Conservation (phyloP, 73 alveolate species). For the Tetrahymena borealis region DNA sequence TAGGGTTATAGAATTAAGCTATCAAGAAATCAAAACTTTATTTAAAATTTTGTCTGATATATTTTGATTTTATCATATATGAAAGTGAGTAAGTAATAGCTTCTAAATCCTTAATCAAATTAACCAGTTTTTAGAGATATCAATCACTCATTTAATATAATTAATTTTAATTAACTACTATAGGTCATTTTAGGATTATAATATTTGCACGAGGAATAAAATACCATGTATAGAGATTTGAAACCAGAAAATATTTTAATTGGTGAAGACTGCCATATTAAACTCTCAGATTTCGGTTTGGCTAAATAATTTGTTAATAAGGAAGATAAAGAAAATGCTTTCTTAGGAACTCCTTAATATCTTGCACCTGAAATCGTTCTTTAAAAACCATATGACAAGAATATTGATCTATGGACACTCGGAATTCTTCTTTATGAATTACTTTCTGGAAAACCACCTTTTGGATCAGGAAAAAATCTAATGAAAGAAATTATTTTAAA, state of each 20-base stretch:
- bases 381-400: slow-evolving; percentile 9
- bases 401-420: slow-evolving; percentile 9
- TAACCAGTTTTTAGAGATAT: neutral
- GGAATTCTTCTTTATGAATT: slow-evolving; percentile 34
- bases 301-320: slow-evolving; percentile 54
- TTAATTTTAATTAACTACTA: neutral
- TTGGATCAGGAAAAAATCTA: slow-evolving; percentile 11
- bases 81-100: too few species aligned
- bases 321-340: neutral
- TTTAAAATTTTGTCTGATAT: too few species aligned
- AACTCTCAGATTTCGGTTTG: slow-evolving; percentile 77
- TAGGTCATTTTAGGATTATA: slow-evolving; percentile 13
- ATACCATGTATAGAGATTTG: slow-evolving; percentile 72
- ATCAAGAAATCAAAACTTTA: too few species aligned
- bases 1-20: too few species aligned
- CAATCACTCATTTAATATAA: neutral
- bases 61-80: too few species aligned
- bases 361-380: neutral
- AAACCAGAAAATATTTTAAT: slow-evolving; percentile 81
- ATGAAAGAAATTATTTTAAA: slow-evolving; percentile 13
- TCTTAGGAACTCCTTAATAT: neutral
- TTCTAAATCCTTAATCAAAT: neutral
- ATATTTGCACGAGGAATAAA: slow-evolving; percentile 65
- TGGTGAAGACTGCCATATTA: slow-evolving; percentile 73
- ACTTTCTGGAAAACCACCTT: slow-evolving; percentile 34